These are phyloP conservation scores for Acanthamoeba sp. DNA, from an alignment of 208 protist species.

Conservation along the genomic window DNA sequence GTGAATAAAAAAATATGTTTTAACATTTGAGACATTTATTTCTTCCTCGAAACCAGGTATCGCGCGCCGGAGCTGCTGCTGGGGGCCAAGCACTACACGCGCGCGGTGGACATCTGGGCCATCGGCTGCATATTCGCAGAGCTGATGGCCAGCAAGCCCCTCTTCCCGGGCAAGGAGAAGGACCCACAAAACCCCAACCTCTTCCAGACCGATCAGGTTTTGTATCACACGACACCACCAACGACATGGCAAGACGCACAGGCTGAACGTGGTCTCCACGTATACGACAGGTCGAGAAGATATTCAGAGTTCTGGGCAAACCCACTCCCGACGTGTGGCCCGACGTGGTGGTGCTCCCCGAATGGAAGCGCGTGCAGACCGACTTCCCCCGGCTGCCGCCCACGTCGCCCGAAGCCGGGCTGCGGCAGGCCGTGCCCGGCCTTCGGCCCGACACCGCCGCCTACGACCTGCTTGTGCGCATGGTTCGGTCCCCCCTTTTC, in stretches of 20 bases:
- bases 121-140: conserved; percentile 94
- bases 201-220: conserved; percentile 65
- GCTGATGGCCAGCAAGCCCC: conserved; percentile 84
- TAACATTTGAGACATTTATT: background rate
- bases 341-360: conserved; percentile 76
- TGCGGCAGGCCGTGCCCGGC: background rate
- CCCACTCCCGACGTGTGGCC: conserved; percentile 77
- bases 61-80: conserved; percentile 86
- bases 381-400: conserved; percentile 3
- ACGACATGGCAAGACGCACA: too few species aligned
- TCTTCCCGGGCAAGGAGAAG: conserved; percentile 72
- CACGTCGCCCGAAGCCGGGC: background rate
- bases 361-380: conserved; percentile 74
- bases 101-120: conserved; percentile 92
- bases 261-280: too few species aligned
- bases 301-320: conserved; percentile 80
- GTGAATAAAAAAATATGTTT: too few species aligned
- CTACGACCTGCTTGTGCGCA: conserved; percentile 43
- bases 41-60: conserved; percentile 79
- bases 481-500: background rate
- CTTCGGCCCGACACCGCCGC: conserved; percentile 7
- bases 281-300: conserved; percentile 75
- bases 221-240: background rate
- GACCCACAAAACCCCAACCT: conserved; percentile 71
- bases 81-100: conserved; percentile 74